Evolutionary conservation across 1,284 basidiomycete genomes (phyloP), one percentile per base, ranked within the genome.

Genomic region (Termitomyces sp.): DNA sequence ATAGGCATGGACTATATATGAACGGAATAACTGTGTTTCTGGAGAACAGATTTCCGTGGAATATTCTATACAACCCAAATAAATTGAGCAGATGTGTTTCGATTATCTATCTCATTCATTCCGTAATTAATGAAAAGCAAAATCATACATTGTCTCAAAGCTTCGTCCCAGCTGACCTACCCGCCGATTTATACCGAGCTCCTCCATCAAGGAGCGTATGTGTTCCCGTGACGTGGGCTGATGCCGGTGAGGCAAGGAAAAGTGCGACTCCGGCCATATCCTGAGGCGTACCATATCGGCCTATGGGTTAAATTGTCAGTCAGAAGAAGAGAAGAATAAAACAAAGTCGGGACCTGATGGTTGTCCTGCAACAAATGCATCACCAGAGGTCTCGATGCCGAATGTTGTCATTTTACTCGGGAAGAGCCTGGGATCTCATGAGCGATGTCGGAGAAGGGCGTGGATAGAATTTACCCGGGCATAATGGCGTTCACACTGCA

Each of bases 361-460:
- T 61, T 88, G 83, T 6, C 65, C 66, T 0, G 69, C 64, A 24
- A 71, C 73, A 57, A 90, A 78, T 2, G 61, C 68, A n/a, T 81
- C 77, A 4, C 83, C 82, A 12, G 71, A 70, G 31, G 73, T 76
- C 63, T 83, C 80, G 63, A 92, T 75, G 3, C 85, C 89, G 53
- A 78, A 92, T 0, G 86, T 81, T 0, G 92, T 94, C 92, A 95
- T 94, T 69, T 87, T 90, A 52, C 87, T 89, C 0, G 89, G 90
- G 73, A 92, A 94, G 15, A 92, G 75, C 8, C 88, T 89, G 61
- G 10, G 33, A 8, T 44, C 15, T 38, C n/a, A 58, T 44, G 46
- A 46, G 28, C 41, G 56, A 44, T 43, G 34, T 38, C 40, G 28
- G 44, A 48, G 13, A 9, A 26, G 33, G 31, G 36, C 26, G 10